Evolutionary conservation across 176 grass and related monocot genomes (phyloP).

Genomic region (Juncus inflexus): DNA sequence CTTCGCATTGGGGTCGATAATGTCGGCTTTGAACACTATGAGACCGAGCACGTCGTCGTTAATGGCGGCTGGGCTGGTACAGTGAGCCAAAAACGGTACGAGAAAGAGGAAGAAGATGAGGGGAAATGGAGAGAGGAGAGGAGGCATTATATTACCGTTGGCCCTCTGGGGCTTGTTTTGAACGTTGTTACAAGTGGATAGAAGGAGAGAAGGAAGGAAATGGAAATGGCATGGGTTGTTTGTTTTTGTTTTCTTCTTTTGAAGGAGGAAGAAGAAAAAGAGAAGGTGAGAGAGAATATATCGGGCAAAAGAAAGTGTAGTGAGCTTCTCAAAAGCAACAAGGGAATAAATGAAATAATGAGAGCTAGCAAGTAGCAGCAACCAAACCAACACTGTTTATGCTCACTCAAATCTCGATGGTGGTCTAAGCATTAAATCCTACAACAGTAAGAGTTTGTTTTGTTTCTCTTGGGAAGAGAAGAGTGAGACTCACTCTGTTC

Average conservation of each 20-base stretch:
- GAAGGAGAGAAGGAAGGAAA: slow-evolving; percentile 1
- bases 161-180: background rate
- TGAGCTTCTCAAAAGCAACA: slow-evolving; percentile 13
- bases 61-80: slow-evolving; percentile 33
- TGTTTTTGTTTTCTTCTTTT: slow-evolving; percentile 1
- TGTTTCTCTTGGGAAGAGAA: no score
- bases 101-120: slow-evolving; percentile 20
- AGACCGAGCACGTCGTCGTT: slow-evolving; percentile 91
- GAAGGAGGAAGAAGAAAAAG: background rate
- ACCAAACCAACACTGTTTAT: background rate
- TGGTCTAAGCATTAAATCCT: background rate
- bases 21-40: slow-evolving; percentile 86
- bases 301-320: slow-evolving; percentile 8
- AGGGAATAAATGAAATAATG: background rate
- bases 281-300: slow-evolving; percentile 10
- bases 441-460: background rate
- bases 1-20: slow-evolving; percentile 61
- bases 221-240: background rate
- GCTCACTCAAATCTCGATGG: background rate
- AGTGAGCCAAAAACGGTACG: slow-evolving; percentile 11
- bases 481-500: no score
- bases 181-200: slow-evolving; percentile 1
- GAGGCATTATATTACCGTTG: slow-evolving; percentile 30
- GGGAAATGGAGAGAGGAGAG: slow-evolving; percentile 18
- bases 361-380: background rate